These are phyloP conservation scores for Cadophora malorum DNA, from an alignment of 2,329 filamentous ascomycete genomes.

Conservation along the genomic window DNA sequence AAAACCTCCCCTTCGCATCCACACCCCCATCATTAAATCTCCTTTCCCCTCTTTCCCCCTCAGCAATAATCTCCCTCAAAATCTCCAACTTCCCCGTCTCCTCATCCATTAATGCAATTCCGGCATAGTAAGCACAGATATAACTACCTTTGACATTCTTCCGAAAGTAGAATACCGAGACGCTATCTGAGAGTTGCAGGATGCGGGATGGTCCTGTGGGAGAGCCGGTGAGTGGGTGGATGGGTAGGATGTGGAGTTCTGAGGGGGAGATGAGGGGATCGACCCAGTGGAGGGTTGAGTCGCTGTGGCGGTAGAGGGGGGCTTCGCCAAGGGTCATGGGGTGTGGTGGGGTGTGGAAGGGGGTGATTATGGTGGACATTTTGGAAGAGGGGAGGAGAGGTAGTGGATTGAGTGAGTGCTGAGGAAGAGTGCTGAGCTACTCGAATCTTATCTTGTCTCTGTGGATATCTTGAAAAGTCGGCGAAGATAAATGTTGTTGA, in stretches of 20 bases:
- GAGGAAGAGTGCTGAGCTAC: too few relatives aligned
- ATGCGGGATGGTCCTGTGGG: constrained; percentile 42
- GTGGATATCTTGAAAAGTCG: too few relatives aligned
- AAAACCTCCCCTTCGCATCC: constrained; percentile 27
- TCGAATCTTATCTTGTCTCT: too few relatives aligned
- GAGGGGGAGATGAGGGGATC: constrained; percentile 36
- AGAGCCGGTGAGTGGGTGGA: constrained; percentile 44
- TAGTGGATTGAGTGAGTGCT: not conserved
- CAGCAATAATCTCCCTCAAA: constrained; percentile 48
- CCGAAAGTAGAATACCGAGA: constrained; percentile 47
- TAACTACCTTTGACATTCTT: constrained; percentile 46
- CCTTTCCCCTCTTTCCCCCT: constrained; percentile 38
- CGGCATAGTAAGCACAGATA: constrained; percentile 49
- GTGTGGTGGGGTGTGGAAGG: constrained; percentile 23
- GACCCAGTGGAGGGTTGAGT: constrained; percentile 37
- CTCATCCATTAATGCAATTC: constrained; percentile 48
- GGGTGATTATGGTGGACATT: not conserved
- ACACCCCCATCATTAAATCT: constrained; percentile 47
- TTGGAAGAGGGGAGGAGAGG: not conserved
- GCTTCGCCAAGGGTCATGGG: constrained; percentile 34
- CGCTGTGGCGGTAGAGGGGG: constrained; percentile 33
- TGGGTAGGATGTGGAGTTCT: constrained; percentile 46
- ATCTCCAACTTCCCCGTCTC: constrained; percentile 46
- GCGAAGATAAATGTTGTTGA: not conserved
- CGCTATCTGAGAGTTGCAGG: constrained; percentile 45